Conservation (phyloP, 495 filamentous ascomycete species). For the Hyaloscypha bicolor region DNA sequence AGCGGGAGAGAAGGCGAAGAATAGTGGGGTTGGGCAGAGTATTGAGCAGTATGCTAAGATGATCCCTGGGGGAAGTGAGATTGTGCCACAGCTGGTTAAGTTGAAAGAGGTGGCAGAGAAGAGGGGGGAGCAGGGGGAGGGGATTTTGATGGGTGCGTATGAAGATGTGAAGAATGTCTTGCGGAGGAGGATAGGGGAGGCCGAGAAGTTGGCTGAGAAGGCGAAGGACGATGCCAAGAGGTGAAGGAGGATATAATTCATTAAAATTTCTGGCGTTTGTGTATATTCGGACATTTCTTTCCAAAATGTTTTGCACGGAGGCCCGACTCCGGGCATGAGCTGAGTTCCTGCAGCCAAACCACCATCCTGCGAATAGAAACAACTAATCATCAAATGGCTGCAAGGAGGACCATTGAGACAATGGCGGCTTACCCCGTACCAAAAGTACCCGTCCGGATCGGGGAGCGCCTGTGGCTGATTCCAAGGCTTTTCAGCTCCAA, state of each 20-base stretch:
- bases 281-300: no score
- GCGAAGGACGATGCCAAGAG: slow-evolving; percentile 35
- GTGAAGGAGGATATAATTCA: not conserved
- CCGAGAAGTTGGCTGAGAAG: slow-evolving; percentile 43
- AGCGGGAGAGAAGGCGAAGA: slow-evolving; percentile 54
- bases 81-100: slow-evolving; percentile 57
- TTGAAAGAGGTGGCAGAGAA: slow-evolving; percentile 56
- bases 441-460: no score
- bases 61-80: slow-evolving; percentile 55
- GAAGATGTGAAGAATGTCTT: slow-evolving; percentile 51
- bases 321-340: no score
- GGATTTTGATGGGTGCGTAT: slow-evolving; percentile 60
- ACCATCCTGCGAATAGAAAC: no score
- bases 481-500: no score
- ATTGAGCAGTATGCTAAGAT: slow-evolving; percentile 53
- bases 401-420: no score
- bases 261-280: no score
- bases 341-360: no score
- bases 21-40: slow-evolving; percentile 35
- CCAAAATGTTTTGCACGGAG: no score
- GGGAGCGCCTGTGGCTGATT: no score
- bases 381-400: no score
- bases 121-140: slow-evolving; percentile 61
- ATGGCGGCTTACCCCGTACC: no score
- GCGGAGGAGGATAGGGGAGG: slow-evolving; percentile 44